Evolutionary conservation across 371 early-diverging fungal genomes (phyloP).

Genomic region (Capniomyces stellatus): DNA sequence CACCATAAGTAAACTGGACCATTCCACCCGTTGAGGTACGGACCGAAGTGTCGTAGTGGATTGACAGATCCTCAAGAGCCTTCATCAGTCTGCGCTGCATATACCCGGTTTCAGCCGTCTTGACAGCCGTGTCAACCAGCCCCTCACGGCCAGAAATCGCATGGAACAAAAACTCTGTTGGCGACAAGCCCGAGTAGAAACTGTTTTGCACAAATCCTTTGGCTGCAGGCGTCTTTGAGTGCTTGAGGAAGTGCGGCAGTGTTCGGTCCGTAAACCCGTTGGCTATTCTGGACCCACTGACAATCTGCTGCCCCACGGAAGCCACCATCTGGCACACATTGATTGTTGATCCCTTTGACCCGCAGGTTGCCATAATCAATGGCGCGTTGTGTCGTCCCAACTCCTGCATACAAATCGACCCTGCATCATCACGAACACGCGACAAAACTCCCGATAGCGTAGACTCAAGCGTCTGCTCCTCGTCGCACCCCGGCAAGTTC

Average conservation of each 20-base stretch:
- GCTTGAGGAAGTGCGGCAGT: conserved; percentile 89
- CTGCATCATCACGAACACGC: conserved; percentile 89
- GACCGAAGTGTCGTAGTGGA: conserved; percentile 92
- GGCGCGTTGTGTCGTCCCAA: conserved; percentile 92
- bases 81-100: conserved; percentile 99
- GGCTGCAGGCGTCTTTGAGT: conserved; percentile 76
- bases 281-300: conserved; percentile 91
- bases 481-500: conserved; percentile 73
- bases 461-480: conserved; percentile 79
- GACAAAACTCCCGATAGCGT: conserved; percentile 80
- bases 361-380: conserved; percentile 95
- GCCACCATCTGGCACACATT: conserved; percentile 99
- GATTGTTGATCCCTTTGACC: conserved; percentile 94
- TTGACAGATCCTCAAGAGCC: conserved; percentile 92
- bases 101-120: conserved; percentile 99
- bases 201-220: conserved; percentile 97
- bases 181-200: conserved; percentile 91
- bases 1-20: conserved; percentile 96
- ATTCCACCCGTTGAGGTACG: conserved; percentile 85
- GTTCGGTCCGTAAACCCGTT: conserved; percentile 94
- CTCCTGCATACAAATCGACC: conserved; percentile 86
- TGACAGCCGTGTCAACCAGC: conserved; percentile 99
- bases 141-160: conserved; percentile 99
- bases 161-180: conserved; percentile 98
- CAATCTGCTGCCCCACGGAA: conserved; percentile 99